Percentiles rank a stretch among this genome's conserved stretches.
These are phyloP conservation scores for Lactarius hengduanensis DNA, from an alignment of 768 basidiomycete species.

Conservation along the genomic window DNA sequence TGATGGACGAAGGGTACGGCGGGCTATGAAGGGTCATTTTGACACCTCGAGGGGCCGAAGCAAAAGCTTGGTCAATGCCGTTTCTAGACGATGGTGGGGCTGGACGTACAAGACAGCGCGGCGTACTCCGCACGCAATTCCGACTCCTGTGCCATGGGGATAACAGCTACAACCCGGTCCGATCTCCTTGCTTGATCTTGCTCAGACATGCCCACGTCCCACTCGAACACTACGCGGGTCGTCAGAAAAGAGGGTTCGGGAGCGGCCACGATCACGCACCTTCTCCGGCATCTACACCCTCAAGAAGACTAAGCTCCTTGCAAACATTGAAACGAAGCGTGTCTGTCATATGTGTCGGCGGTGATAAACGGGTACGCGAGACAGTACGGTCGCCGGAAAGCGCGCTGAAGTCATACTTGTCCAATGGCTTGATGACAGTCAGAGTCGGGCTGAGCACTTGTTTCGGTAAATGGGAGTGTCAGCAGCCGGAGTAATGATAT, in stretches of 20 bases:
- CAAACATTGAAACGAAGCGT: slow-evolving; percentile 68
- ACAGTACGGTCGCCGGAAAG: slow-evolving; percentile 53
- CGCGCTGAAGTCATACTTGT: slow-evolving; percentile 58
- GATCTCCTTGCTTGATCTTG: slow-evolving; percentile 50
- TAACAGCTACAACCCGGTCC: slow-evolving; percentile 69
- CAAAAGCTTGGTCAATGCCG: neutral
- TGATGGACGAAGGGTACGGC: slow-evolving; percentile 54
- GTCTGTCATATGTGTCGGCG: slow-evolving; percentile 63
- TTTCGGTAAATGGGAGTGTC: slow-evolving; percentile 8
- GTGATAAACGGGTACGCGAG: slow-evolving; percentile 52
- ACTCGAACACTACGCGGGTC: slow-evolving; percentile 51
- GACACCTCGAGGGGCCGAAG: slow-evolving; percentile 53
- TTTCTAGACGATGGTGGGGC: slow-evolving; percentile 15
- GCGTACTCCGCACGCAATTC: slow-evolving; percentile 34
- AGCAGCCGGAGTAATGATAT: slow-evolving; percentile 23
- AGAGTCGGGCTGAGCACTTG: slow-evolving; percentile 24
- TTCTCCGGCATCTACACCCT: slow-evolving; percentile 52
- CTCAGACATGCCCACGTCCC: slow-evolving; percentile 77
- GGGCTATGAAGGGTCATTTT: slow-evolving; percentile 56
- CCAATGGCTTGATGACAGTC: slow-evolving; percentile 50
- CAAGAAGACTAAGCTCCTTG: slow-evolving; percentile 48
- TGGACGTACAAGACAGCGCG: slow-evolving; percentile 41
- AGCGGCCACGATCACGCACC: slow-evolving; percentile 43
- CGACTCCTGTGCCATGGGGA: slow-evolving; percentile 59
- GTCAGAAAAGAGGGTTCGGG: neutral